Conservation (phyloP, 192 early-diverging fungal species). For the Helicostylum pulchrum region DNA sequence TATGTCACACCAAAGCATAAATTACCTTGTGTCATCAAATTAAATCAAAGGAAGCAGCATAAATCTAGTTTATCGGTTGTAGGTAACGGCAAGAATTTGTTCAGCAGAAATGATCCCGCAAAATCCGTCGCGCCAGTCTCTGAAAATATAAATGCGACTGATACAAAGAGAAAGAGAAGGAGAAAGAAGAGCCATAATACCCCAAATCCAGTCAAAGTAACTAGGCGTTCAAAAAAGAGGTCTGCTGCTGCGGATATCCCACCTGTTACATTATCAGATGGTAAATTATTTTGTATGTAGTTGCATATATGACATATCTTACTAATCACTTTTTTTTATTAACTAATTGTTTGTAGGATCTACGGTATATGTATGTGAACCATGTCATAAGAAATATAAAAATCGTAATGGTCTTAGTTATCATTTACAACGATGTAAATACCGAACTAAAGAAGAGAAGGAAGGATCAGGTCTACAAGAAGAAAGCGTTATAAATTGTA, state of each 20-base stretch:
- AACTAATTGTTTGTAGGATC: conserved; percentile 14
- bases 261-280: conserved; percentile 10
- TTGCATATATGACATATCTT: not conserved
- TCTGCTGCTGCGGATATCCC: not conserved
- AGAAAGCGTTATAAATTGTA: conserved; percentile 43
- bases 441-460: not conserved
- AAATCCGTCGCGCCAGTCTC: not conserved
- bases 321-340: not conserved
- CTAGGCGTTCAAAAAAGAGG: not conserved
- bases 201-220: not conserved
- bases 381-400: conserved; percentile 62
- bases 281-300: not conserved
- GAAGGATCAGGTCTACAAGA: no score
- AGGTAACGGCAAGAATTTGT: conserved; percentile 16
- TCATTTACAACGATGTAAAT: conserved; percentile 39
- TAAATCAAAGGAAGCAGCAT: not conserved
- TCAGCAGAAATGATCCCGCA: not conserved
- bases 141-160: no score
- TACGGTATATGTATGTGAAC: conserved; percentile 45
- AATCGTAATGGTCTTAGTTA: conserved; percentile 57
- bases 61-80: not conserved
- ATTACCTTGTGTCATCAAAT: not conserved
- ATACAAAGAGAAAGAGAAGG: not conserved
- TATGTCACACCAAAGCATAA: not conserved
- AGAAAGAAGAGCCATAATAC: not conserved